Percentiles rank a stretch among this genome's conserved stretches.
phyloP scores from a whole-genome alignment of 2,329 filamentous ascomycete genomes.

The Verticillium isaacii region DNA sequence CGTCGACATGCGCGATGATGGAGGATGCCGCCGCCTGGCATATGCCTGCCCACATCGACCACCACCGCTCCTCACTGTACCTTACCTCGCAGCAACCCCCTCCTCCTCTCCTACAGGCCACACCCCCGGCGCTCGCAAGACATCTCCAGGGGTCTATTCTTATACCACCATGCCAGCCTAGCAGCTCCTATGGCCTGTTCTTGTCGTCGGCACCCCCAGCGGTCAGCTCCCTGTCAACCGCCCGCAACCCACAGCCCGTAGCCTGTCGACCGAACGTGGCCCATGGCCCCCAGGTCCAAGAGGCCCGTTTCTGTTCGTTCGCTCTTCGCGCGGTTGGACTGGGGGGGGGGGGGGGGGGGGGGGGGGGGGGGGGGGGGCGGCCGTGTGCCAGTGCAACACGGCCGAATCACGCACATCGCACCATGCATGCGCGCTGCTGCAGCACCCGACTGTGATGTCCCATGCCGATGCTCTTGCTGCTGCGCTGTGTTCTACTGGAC shows the following conservation, averaged over 20 bases:
- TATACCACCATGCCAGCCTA: neutral
- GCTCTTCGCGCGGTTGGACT: neutral
- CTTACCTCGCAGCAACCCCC: neutral
- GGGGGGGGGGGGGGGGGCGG: neutral
- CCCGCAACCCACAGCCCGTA: neutral
- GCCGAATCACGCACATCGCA: conserved; percentile 5
- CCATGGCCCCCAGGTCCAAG: neutral
- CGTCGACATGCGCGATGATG: neutral
- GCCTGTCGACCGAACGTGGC: neutral
- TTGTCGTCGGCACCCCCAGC: neutral
- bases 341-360: neutral
- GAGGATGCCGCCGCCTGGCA: neutral
- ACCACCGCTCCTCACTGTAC: neutral
- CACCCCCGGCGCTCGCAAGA: neutral
- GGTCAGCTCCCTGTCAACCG: neutral
- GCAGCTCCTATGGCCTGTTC: neutral
- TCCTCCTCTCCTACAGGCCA: neutral
- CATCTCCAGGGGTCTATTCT: neutral
- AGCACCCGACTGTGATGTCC: neutral
- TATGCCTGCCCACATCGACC: neutral
- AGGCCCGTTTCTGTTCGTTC: no score
- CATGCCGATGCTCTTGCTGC: neutral
- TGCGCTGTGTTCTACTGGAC: no score
- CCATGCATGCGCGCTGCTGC: conserved; percentile 2
- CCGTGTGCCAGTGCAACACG: neutral